phyloP scores from a whole-genome alignment of 768 basidiomycete genomes.

The Boletus rubescentipes region DNA sequence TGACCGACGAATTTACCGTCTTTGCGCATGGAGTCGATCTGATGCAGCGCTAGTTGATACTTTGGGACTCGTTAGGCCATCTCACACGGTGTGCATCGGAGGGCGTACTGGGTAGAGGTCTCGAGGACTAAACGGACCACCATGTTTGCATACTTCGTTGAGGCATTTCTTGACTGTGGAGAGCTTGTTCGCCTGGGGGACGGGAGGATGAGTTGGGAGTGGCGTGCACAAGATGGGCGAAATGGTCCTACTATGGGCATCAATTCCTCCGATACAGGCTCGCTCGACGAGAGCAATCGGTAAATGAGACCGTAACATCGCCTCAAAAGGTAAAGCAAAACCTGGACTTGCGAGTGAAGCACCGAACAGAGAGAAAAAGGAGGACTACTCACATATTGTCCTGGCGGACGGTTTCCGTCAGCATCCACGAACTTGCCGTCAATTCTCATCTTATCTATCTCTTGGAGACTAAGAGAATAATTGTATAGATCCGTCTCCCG shows the following conservation, averaged over 20 bases:
- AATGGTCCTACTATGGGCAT: slow-evolving; percentile 80
- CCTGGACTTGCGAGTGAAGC: slow-evolving; percentile 44
- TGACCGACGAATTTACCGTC: slow-evolving; percentile 92
- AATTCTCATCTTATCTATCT: slow-evolving; percentile 96
- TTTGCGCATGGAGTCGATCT: slow-evolving; percentile 90
- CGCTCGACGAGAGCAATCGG: slow-evolving; percentile 86
- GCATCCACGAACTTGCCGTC: slow-evolving; percentile 97
- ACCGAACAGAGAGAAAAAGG: neutral
- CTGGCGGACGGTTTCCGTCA: slow-evolving; percentile 87
- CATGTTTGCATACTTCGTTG: slow-evolving; percentile 94
- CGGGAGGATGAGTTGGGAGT: neutral
- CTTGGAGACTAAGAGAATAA: slow-evolving; percentile 89
- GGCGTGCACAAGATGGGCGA: neutral
- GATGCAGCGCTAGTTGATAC: slow-evolving; percentile 94
- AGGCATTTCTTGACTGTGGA: slow-evolving; percentile 96
- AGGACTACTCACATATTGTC: slow-evolving; percentile 79
- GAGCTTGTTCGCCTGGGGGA: slow-evolving; percentile 83
- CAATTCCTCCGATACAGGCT: slow-evolving; percentile 96
- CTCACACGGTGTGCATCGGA: neutral
- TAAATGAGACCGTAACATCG: slow-evolving; percentile 98
- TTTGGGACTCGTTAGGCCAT: slow-evolving; percentile 29
- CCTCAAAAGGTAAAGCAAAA: slow-evolving; percentile 86
- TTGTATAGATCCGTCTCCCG: slow-evolving; percentile 93
- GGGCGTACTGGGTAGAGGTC: slow-evolving; percentile 87
- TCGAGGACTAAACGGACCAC: slow-evolving; percentile 87